Evolutionary conservation across 225 moss, liverwort and hornwort species (phyloP).

Genomic region (Polytrichum formosum): DNA sequence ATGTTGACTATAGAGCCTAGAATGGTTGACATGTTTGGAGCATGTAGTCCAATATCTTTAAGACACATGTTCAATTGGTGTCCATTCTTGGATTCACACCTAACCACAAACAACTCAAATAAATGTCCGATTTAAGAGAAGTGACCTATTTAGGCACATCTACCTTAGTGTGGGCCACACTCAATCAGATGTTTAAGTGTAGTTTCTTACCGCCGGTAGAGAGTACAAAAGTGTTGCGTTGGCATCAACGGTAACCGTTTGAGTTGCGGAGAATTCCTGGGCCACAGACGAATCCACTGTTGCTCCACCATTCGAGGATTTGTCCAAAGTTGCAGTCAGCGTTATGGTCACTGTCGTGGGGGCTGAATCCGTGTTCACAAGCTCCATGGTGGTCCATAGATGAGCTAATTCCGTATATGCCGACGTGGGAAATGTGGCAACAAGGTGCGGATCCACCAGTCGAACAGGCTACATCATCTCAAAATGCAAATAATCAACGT

Average conservation of each 20-base stretch:
- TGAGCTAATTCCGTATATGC: constrained; percentile 34
- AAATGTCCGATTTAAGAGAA: fast-evolving
- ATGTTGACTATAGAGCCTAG: too few species aligned
- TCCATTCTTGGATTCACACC: too few species aligned
- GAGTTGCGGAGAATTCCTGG: constrained; percentile 1
- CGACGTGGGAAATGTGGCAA: constrained; percentile 56
- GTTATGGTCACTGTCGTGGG: constrained; percentile 23
- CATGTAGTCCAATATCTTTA: too few species aligned
- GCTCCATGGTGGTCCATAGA: constrained; percentile 53
- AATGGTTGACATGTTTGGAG: too few species aligned
- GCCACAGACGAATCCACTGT: constrained; percentile 5
- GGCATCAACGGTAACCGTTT: constrained; percentile 24
- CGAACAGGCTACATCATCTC: constrained; percentile 39
- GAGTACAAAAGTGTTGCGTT: constrained; percentile 30
- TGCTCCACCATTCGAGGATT: constrained; percentile 12
- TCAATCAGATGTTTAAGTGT: neutral
- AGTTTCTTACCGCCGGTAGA: constrained; percentile 28
- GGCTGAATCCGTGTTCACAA: constrained; percentile 28
- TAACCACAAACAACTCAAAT: too few species aligned
- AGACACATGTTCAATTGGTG: too few species aligned
- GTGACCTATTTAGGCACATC: too few species aligned
- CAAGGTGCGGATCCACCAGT: constrained; percentile 74
- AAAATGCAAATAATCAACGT: too few species aligned
- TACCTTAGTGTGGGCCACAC: too few species aligned
- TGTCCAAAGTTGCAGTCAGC: constrained; percentile 30